Base-by-base conservation (phyloP, 345 rosid species). In the Populus euphratica region DNA sequence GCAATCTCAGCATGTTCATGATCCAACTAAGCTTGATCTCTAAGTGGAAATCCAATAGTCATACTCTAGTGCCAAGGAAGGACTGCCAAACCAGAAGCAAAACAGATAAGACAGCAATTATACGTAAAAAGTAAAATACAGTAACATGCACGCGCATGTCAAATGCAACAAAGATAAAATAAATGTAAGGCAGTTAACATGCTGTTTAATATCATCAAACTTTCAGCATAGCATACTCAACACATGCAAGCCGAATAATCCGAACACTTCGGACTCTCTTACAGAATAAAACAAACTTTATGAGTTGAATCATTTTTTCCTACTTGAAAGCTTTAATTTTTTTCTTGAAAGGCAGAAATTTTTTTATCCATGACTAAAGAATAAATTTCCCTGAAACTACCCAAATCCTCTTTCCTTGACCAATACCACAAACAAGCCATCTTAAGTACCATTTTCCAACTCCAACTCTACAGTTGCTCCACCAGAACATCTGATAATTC, bases 31-130 rank as follows among this genome's bases (percentile, higher is more conserved):
- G 38, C 81, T 52, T 14, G 43, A 31, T 59, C 69, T 75, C 68
- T 68, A 70, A 56, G 73, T 43, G 20, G 56, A 44, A 33, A 70
- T 43, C 72, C 17, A 43, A 56, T 7, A 65, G 77, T 90, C 86
- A 90, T 68, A 82, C 83, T 79, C 81, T 88, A 14, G 91, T 52
- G 29, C 92, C 93, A 5, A 87, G 88, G 80, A 85, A 87, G 3
- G 90, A 78, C 93, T 90, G 90, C 79, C 79, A 59, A 2, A 25
- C 43, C 33, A 70, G 23, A 62, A 59, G 25, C 66, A 70, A 39
- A 72, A 35, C 63, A 56, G 25, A 25, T 23, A 16, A 8, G 41
- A 8, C 13, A 29, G 78, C 49, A 64, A 71, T 33, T 68, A 38
- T 8, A 16, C 13, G 73, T 35, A 56, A 2, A 8, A 12, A 25